Conservation (phyloP, 164 flowering plant species). For the Stephania yunnanensis region DNA sequence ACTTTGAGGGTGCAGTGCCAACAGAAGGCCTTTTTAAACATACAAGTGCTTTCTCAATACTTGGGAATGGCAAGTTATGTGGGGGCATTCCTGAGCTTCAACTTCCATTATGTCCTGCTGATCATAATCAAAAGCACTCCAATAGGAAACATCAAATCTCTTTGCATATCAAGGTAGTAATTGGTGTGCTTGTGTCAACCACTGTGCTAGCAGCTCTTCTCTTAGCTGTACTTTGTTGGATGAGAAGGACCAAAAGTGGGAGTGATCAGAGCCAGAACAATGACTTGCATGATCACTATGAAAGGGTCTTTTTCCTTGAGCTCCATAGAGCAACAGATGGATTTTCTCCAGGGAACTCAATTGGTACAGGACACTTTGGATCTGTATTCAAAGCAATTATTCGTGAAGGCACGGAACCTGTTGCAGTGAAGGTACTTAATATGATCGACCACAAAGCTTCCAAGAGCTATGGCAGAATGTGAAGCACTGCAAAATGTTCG, state of each 20-base stretch:
- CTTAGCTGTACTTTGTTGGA: not conserved
- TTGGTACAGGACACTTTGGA: conserved; percentile 10
- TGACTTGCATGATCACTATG: not conserved
- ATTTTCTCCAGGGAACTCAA: conserved; percentile 10
- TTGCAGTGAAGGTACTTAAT: conserved; percentile 16
- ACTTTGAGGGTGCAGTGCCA: conserved; percentile 7
- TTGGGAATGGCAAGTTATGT: conserved; percentile 7
- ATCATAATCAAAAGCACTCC: not conserved
- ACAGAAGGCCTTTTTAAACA: conserved; percentile 4
- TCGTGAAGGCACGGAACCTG: not conserved
- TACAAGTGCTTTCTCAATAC: conserved; percentile 6
- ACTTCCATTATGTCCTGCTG: not conserved
- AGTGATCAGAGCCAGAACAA: not conserved
- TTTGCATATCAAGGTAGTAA: not conserved
- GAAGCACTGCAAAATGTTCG: conserved; percentile 8
- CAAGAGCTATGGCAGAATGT: conserved; percentile 14
- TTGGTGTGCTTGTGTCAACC: not conserved
- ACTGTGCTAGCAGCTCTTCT: not conserved
- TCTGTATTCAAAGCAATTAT: conserved; percentile 10
- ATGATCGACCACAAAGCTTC: not conserved
- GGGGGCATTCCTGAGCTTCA: conserved; percentile 8
- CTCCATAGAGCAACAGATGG: conserved; percentile 12
- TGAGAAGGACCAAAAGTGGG: not conserved
- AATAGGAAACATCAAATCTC: not conserved
- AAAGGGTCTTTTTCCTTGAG: not conserved